Percentiles rank a stretch among this genome's conserved stretches.
Conservation (phyloP, 2,329 filamentous ascomycete genomes). For the Kalmusia sp. region DNA sequence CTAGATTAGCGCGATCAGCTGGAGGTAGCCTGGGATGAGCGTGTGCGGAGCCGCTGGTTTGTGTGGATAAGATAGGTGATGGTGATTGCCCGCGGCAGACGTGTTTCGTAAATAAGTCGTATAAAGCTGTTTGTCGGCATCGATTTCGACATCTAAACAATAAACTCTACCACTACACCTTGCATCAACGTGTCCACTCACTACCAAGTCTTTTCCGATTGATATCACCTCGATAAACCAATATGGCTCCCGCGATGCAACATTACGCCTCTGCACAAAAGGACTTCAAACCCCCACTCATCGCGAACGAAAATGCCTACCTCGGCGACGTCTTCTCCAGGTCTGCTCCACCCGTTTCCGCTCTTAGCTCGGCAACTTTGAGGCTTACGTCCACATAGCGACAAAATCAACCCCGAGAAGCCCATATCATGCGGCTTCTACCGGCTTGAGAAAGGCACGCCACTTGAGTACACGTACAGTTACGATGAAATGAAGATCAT, state of each 20-base stretch:
- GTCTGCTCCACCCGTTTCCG: constrained; percentile 36
- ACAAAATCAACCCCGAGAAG: constrained; percentile 62
- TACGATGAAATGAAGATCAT: constrained; percentile 81
- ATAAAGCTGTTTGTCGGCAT: background rate
- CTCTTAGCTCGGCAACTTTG: no score
- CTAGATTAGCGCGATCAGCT: background rate
- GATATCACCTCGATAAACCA: background rate
- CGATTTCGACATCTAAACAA: background rate
- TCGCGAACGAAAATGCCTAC: constrained; percentile 72
- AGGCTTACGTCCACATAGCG: constrained; percentile 51
- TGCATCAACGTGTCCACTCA: background rate
- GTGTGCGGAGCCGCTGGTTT: background rate
- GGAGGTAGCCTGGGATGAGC: background rate
- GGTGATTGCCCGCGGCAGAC: background rate
- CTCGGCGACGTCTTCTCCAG: constrained; percentile 68
- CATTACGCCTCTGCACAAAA: constrained; percentile 66
- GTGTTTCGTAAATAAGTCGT: background rate
- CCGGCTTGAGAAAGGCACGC: constrained; percentile 71
- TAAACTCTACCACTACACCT: no score
- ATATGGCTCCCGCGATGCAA: constrained; percentile 49
- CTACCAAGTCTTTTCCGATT: background rate
- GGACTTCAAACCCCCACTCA: constrained; percentile 68
- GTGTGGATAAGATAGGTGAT: background rate
- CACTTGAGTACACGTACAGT: constrained; percentile 71
- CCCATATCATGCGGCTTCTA: constrained; percentile 72